These are phyloP conservation scores for Chytridium lagenaria DNA, from an alignment of 371 early-diverging fungal species.

Conservation along the genomic window DNA sequence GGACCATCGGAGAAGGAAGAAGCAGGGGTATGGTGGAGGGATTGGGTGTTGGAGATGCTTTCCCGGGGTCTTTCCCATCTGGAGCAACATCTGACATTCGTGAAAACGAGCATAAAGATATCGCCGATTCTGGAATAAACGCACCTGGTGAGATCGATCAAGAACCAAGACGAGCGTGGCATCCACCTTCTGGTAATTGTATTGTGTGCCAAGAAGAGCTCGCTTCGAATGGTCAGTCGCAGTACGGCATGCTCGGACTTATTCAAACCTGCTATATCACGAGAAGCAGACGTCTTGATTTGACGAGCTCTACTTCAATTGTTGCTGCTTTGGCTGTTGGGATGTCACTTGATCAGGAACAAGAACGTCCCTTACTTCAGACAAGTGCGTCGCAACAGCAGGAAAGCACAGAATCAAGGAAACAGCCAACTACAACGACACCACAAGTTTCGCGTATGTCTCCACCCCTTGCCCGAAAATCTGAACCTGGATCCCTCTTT, in stretches of 20 bases:
- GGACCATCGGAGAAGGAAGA: too few relatives aligned
- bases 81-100: too few relatives aligned
- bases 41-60: not conserved
- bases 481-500: constrained; percentile 47
- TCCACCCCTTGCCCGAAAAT: not conserved
- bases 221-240: constrained; percentile 16
- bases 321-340: constrained; percentile 52
- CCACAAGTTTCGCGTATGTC: not conserved
- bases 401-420: too few relatives aligned
- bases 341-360: not conserved
- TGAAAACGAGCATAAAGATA: too few relatives aligned
- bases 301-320: constrained; percentile 48
- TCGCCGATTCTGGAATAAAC: not conserved
- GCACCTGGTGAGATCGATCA: too few relatives aligned
- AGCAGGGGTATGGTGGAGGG: too few relatives aligned
- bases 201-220: constrained; percentile 96
- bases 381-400: too few relatives aligned
- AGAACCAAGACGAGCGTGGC: constrained; percentile 45
- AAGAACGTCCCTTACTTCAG: not conserved
- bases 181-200: constrained; percentile 84
- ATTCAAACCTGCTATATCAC: constrained; percentile 80
- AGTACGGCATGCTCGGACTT: constrained; percentile 86
- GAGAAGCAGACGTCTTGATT: constrained; percentile 56
- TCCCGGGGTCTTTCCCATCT: constrained; percentile 1
- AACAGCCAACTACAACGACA: too few relatives aligned